A percentile compares a stretch with the other conserved stretches of the same genome.
Evolutionary conservation across 495 filamentous ascomycete genomes (phyloP).

Genomic region (Beverwykella pulmonaria): DNA sequence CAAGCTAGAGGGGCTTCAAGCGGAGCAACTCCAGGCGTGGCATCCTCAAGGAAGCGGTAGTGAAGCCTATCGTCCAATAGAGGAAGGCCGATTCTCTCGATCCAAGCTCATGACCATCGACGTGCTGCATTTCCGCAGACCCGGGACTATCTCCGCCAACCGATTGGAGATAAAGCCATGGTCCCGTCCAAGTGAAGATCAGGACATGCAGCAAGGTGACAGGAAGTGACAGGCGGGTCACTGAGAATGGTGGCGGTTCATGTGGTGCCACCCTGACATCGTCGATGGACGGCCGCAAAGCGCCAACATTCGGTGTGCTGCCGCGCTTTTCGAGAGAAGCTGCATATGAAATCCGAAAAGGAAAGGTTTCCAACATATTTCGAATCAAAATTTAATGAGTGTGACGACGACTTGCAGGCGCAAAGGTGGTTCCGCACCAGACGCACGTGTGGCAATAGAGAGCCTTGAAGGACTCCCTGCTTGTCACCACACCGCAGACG

Average conservation of each 20-base stretch:
- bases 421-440: neutral
- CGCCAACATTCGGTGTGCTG: neutral
- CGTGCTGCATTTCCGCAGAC: slow-evolving; percentile 1
- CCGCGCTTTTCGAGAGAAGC: neutral
- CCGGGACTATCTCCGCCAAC: neutral
- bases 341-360: neutral
- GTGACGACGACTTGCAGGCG: slow-evolving; percentile 28
- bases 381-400: slow-evolving; percentile 29
- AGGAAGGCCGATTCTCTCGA: neutral
- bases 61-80: neutral
- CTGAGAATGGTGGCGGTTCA: neutral
- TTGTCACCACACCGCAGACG: slow-evolving; percentile 3
- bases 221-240: neutral
- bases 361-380: slow-evolving; percentile 15
- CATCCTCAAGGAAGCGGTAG: neutral
- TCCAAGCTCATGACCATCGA: neutral
- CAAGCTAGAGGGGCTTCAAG: neutral
- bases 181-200: neutral
- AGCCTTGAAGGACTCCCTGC: slow-evolving; percentile 11
- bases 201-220: neutral
- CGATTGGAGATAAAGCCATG: neutral
- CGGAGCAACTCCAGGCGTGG: neutral
- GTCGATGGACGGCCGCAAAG: neutral
- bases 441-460: slow-evolving; percentile 22
- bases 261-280: neutral